Conservation (phyloP, 2,329 filamentous ascomycete genomes). For the Acrocalymma vagum region DNA sequence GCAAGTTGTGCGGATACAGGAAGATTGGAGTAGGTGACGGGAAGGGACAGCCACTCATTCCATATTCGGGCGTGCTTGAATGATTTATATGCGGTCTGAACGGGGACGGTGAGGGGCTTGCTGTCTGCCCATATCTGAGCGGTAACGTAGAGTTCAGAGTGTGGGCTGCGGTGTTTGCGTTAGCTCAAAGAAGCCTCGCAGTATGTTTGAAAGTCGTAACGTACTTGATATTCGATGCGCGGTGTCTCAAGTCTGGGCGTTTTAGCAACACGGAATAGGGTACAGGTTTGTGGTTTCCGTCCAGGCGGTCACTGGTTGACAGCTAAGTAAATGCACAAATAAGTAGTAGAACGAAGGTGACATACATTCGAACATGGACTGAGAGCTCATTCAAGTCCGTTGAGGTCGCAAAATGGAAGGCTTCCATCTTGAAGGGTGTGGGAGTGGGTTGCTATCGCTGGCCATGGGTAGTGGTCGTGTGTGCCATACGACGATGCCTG, state of each 20-base stretch:
- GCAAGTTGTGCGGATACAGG: constrained; percentile 85
- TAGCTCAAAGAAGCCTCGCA: constrained; percentile 3
- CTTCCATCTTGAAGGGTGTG: constrained; percentile 72
- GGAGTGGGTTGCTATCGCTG: constrained; percentile 27
- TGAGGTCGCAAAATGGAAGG: constrained; percentile 94
- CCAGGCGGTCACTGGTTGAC: constrained; percentile 70
- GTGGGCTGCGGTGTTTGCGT: constrained; percentile 60
- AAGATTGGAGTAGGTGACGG: constrained; percentile 82
- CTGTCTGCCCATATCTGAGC: constrained; percentile 95
- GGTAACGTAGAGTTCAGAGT: constrained; percentile 92
- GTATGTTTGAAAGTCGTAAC: constrained; percentile 7
- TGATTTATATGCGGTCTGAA: constrained; percentile 91
- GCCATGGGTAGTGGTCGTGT: constrained; percentile 26
- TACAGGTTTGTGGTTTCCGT: constrained; percentile 78
- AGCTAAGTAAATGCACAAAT: constrained; percentile 25
- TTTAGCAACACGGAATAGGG: constrained; percentile 81
- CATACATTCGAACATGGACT: constrained; percentile 70
- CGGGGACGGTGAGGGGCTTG: constrained; percentile 89
- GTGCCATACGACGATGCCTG: not conserved
- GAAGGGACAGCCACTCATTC: constrained; percentile 96
- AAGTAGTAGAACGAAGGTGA: not conserved
- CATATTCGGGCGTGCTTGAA: constrained; percentile 80
- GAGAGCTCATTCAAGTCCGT: constrained; percentile 78
- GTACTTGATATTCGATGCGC: constrained; percentile 84
- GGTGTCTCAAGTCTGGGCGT: constrained; percentile 81